phyloP scores from a whole-genome alignment of 305 asterid species.

The Euphrasia arctica region DNA sequence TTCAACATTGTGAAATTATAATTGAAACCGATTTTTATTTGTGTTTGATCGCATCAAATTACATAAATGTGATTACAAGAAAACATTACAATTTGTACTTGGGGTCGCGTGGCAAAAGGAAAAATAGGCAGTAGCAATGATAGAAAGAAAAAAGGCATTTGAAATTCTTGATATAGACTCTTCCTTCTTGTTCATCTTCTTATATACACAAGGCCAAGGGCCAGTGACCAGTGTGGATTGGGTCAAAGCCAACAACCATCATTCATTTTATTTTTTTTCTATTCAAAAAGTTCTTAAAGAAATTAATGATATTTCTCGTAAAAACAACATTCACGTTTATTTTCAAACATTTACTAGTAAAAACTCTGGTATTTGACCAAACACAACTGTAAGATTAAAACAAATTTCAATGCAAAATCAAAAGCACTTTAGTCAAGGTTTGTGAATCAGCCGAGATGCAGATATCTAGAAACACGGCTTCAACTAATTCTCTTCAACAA shows the following conservation, averaged over 20 bases:
- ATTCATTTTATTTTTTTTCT: neutral
- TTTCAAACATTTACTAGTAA: no score
- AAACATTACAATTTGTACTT: no score
- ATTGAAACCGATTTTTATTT: no score
- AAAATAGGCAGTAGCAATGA: neutral
- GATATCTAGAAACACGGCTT: slow-evolving; percentile 1
- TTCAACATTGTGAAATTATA: no score
- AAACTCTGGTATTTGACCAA: no score
- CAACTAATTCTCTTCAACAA: slow-evolving; percentile 1
- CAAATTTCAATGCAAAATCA: neutral
- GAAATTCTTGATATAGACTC: neutral
- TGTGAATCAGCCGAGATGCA: no score
- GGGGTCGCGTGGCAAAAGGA: neutral
- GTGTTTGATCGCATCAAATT: no score
- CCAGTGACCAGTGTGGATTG: neutral
- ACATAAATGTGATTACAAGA: no score
- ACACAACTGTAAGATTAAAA: no score
- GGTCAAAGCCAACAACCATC: neutral
- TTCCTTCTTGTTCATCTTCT: neutral
- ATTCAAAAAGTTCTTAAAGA: neutral
- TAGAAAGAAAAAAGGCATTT: neutral
- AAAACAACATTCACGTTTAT: no score
- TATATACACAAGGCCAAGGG: neutral
- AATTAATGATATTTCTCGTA: no score
- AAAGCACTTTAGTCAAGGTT: no score